Percentiles rank a stretch among this genome's conserved stretches.
phyloP scores from a whole-genome alignment of 768 basidiomycete species.

The Termitomyces sp. region DNA sequence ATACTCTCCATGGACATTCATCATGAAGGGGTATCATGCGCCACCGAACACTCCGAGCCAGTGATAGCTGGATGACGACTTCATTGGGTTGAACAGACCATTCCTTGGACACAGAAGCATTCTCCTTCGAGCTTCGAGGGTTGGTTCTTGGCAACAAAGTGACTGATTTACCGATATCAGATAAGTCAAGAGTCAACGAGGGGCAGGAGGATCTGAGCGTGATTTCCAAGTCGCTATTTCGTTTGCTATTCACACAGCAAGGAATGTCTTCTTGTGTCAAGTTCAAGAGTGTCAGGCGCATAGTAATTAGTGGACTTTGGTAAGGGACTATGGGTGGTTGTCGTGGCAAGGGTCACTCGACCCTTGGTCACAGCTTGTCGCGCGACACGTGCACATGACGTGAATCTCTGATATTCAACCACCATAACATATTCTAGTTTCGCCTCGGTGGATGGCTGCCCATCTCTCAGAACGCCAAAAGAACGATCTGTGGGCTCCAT shows the following conservation, averaged over 20 bases:
- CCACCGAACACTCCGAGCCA: slow-evolving; percentile 37
- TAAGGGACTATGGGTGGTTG: neutral
- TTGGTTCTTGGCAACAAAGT: neutral
- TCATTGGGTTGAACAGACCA: slow-evolving; percentile 21
- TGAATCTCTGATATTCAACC: neutral
- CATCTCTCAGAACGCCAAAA: slow-evolving; percentile 10
- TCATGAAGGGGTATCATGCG: slow-evolving; percentile 33
- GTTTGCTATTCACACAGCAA: neutral
- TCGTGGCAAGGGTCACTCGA: neutral
- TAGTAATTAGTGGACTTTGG: neutral
- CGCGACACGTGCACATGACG: slow-evolving; percentile 5
- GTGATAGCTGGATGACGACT: slow-evolving; percentile 22
- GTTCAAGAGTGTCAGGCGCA: slow-evolving; percentile 10
- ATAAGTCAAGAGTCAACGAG: neutral
- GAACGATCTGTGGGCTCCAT: slow-evolving; percentile 6
- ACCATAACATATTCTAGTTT: neutral
- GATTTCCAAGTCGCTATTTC: neutral
- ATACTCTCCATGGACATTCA: slow-evolving; percentile 54
- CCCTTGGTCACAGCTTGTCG: neutral
- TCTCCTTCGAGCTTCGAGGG: neutral
- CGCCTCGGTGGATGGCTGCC: slow-evolving; percentile 1
- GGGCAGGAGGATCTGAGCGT: neutral
- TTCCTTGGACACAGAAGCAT: slow-evolving; percentile 1
- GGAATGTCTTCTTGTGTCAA: slow-evolving; percentile 7
- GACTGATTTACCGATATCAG: neutral